Percentiles rank a stretch among this genome's conserved stretches.
Evolutionary conservation across 257 asterid genomes (phyloP).

Genomic region (Solanum etuberosum): DNA sequence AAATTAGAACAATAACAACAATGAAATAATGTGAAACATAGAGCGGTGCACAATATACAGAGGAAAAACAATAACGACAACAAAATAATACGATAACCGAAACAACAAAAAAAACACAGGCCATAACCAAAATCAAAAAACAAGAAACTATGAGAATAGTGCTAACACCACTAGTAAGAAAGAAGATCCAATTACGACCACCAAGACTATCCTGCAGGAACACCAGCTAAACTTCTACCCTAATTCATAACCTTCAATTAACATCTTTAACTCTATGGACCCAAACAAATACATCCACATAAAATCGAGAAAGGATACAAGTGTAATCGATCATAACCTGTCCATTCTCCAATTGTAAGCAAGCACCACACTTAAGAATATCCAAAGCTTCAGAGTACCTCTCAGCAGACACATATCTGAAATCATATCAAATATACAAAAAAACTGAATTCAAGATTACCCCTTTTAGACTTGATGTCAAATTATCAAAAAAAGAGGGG

Average conservation of each 20-base stretch:
- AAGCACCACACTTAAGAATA: conserved; percentile 86
- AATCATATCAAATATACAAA: neutral
- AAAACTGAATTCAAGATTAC: neutral
- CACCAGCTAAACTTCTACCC: neutral
- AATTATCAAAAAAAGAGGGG: neutral
- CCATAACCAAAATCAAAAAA: neutral
- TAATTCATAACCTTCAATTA: neutral
- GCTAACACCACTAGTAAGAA: neutral
- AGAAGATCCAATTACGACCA: neutral
- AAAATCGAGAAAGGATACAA: neutral
- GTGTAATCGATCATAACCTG: conserved; percentile 41
- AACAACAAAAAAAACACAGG: neutral
- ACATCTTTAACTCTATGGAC: neutral
- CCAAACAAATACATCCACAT: neutral
- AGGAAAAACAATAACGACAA: neutral
- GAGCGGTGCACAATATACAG: neutral
- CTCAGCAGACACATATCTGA: conserved; percentile 52
- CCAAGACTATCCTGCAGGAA: neutral
- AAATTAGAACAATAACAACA: neutral
- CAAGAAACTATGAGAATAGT: neutral
- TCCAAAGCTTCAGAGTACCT: conserved; percentile 76
- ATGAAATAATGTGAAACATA: neutral
- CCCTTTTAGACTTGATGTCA: neutral
- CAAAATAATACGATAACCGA: neutral
- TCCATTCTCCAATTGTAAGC: conserved; percentile 68